Evolutionary conservation across 805 yeast genomes (phyloP), one percentile per base, ranked within the genome.

Genomic region (Ogataea naganishii): DNA sequence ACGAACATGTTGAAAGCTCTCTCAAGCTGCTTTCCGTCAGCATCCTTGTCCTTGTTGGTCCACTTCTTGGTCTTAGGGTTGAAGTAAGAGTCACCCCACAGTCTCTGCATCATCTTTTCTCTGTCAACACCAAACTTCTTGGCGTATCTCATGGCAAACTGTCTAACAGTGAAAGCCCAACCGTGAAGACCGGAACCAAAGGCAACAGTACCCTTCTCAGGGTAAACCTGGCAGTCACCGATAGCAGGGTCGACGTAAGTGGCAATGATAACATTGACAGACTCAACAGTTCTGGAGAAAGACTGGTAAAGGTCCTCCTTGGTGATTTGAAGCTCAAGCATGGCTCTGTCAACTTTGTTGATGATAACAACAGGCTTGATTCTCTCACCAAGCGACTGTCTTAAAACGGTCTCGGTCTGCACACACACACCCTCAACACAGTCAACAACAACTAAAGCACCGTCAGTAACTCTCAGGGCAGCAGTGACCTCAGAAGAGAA

Each of bases 151-250:
- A 73, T 67, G 56, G 97, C 96, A 55, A 89, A 89, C 76, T 89
- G 97, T 71, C 98, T 85, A 62, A 89, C 81, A 55, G 98, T 89
- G 89, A 89, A 89, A 64, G 96, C 97, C 98, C 98, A 89, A 70
- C 98, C 98, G 80, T 89, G 98, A 62, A 89, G 76, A 82, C 97
- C 98, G 66, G 97, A 92, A 75, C 95, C 97, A 70, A 89, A 89
- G 53, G 98, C 98, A 61, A 89, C 95, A 66, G 97, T 89, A 74
- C 98, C 98, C 63, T 69, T 67, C 66, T 89, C 94, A 69, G 98
- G 98, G 95, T 80, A 89, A 46, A 89, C 97, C 75, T 89, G 97
- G 57, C 74, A 80, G 60, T 89, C 97, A 74, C 98, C 98, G 46
- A 89, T 68, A 42, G 73, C 66, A 67, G 74, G 71, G 64, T 89